Evolutionary conservation across 345 rosid species (phyloP).

Genomic region (Excoecaria cochinchinensis): DNA sequence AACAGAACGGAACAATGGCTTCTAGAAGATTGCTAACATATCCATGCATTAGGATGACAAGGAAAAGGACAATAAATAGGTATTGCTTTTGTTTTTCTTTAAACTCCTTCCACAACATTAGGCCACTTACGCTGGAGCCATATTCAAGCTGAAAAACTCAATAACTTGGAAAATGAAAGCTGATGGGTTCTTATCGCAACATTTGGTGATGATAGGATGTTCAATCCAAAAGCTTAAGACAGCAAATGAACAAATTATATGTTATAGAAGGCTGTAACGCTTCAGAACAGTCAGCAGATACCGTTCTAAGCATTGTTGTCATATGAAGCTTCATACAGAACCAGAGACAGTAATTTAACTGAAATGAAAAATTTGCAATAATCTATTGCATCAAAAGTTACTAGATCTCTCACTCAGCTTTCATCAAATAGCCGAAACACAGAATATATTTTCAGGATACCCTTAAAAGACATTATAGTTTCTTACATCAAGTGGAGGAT

Average conservation of each 20-base stretch:
- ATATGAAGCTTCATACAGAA: too few species aligned
- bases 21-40: slow-evolving; percentile 10
- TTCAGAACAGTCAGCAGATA: not conserved
- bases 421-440: not conserved
- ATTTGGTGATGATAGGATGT: not conserved
- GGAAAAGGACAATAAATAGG: not conserved
- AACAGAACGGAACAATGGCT: not conserved
- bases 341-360: too few species aligned
- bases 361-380: too few species aligned
- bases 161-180: not conserved
- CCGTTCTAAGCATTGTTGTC: not conserved
- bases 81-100: not conserved
- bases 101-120: not conserved
- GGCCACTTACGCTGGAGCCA: not conserved
- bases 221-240: not conserved
- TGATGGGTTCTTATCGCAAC: not conserved
- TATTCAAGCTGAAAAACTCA: not conserved
- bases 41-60: not conserved
- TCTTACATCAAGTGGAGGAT: slow-evolving; percentile 75
- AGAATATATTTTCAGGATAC: not conserved
- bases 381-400: too few species aligned
- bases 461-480: slow-evolving; percentile 9
- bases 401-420: not conserved
- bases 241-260: not conserved
- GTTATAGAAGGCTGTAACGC: not conserved